Evolutionary conservation across 805 yeast species (phyloP).

Genomic region (Cyberlindnera bimundalis): DNA sequence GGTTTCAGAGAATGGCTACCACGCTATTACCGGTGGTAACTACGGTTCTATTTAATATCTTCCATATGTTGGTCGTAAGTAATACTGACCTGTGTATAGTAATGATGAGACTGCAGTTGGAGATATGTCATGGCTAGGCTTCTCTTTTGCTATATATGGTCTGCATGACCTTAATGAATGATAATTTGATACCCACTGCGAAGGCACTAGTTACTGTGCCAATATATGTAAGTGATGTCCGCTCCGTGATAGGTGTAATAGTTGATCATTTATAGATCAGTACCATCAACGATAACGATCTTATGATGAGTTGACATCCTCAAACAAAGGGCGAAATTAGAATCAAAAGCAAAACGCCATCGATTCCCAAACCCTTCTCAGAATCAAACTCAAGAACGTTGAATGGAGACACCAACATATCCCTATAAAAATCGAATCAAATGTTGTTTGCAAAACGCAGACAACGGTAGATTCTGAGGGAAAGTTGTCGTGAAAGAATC

Average conservation of each 20-base stretch:
- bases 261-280: background rate
- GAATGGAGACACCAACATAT: slow-evolving; percentile 1
- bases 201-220: background rate
- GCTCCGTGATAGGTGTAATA: background rate
- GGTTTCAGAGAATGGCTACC: slow-evolving; percentile 28
- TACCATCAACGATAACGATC: background rate
- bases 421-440: slow-evolving; percentile 1
- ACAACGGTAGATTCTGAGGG: background rate
- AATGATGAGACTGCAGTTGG: no score
- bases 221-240: background rate
- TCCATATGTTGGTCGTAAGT: no score
- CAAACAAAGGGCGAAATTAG: slow-evolving; percentile 3
- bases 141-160: no score
- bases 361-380: slow-evolving; percentile 2
- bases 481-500: slow-evolving; percentile 2
- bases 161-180: no score
- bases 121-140: no score
- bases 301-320: background rate
- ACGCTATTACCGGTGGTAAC: slow-evolving; percentile 15
- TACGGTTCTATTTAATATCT: slow-evolving; percentile 24
- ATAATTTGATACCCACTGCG: no score
- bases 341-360: slow-evolving; percentile 4
- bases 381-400: slow-evolving; percentile 3
- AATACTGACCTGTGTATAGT: no score
- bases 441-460: slow-evolving; percentile 15